These are phyloP conservation scores for Arachnopeziza araneosa DNA, from an alignment of 2,329 filamentous ascomycete genomes.

Conservation along the genomic window DNA sequence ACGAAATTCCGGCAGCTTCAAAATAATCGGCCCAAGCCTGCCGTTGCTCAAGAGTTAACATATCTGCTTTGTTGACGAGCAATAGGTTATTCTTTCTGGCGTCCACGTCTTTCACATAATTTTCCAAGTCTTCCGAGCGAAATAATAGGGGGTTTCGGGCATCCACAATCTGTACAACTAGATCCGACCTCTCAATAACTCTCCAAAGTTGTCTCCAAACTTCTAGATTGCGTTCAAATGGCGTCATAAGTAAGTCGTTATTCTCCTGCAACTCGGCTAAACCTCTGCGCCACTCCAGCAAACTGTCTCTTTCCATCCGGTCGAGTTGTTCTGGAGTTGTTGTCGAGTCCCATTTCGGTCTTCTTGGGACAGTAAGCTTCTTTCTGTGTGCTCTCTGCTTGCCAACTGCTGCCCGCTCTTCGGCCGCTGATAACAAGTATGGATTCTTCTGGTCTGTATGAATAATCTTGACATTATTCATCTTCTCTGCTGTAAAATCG, in stretches of 20 bases:
- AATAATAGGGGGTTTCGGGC: conserved; percentile 92
- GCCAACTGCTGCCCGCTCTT: conserved; percentile 70
- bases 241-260: conserved; percentile 92
- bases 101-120: conserved; percentile 90
- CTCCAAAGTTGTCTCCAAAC: conserved; percentile 98
- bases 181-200: conserved; percentile 92
- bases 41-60: conserved; percentile 88
- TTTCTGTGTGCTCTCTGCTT: conserved; percentile 80
- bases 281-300: conserved; percentile 84
- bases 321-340: conserved; percentile 85
- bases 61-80: conserved; percentile 97
- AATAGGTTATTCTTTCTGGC: conserved; percentile 83
- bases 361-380: conserved; percentile 79
- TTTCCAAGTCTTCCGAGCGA: conserved; percentile 86
- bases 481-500: conserved; percentile 97
- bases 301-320: conserved; percentile 67
- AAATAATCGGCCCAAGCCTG: conserved; percentile 84
- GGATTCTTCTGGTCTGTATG: conserved; percentile 95
- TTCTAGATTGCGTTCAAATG: conserved; percentile 94
- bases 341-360: conserved; percentile 80
- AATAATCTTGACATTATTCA: conserved; percentile 98
- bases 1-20: conserved; percentile 72
- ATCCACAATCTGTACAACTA: conserved; percentile 97
- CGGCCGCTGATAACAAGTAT: conserved; percentile 77
- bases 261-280: conserved; percentile 91